These are phyloP conservation scores for Aureobasidium musti DNA, from an alignment of 2,329 filamentous ascomycete genomes.

Conservation along the genomic window DNA sequence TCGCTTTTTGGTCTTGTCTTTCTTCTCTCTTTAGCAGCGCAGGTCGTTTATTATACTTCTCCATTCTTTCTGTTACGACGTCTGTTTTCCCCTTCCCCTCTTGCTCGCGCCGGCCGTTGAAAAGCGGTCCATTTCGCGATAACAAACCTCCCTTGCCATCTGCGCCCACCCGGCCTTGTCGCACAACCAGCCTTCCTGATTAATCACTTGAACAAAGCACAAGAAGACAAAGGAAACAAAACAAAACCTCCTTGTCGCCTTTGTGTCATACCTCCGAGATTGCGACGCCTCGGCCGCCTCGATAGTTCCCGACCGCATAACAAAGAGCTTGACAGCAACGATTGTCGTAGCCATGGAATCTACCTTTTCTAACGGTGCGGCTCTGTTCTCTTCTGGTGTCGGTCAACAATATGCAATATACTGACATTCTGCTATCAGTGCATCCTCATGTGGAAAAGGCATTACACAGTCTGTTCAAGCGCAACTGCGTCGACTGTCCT, in stretches of 20 bases:
- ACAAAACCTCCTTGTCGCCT: not conserved
- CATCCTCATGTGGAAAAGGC: constrained; percentile 32
- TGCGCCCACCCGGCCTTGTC: constrained; percentile 9
- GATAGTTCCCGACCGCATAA: not conserved
- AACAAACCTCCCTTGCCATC: constrained; percentile 20
- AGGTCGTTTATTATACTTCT: constrained; percentile 18
- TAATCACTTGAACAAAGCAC: not conserved
- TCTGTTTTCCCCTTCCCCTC: constrained; percentile 14
- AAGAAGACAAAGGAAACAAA: constrained; percentile 1
- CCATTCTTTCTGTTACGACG: constrained; percentile 1
- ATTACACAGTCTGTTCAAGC: constrained; percentile 52
- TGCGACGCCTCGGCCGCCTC: constrained; percentile 12
- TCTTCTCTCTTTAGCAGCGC: constrained; percentile 18
- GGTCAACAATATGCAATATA: constrained; percentile 11
- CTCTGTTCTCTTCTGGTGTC: not conserved
- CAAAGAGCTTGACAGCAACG: constrained; percentile 1
- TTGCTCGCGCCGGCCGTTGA: constrained; percentile 25
- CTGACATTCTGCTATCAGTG: constrained; percentile 20
- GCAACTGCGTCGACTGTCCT: constrained; percentile 60
- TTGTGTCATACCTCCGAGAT: not conserved
- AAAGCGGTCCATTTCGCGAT: constrained; percentile 3
- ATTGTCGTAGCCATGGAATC: constrained; percentile 1
- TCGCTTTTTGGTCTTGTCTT: constrained; percentile 12
- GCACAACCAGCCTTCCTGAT: constrained; percentile 21
- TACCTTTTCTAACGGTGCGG: constrained; percentile 19